A percentile compares a stretch with the other conserved stretches of the same genome.
phyloP scores from a whole-genome alignment of 352 stramenopile species.

The Pythium phragmiticola region DNA sequence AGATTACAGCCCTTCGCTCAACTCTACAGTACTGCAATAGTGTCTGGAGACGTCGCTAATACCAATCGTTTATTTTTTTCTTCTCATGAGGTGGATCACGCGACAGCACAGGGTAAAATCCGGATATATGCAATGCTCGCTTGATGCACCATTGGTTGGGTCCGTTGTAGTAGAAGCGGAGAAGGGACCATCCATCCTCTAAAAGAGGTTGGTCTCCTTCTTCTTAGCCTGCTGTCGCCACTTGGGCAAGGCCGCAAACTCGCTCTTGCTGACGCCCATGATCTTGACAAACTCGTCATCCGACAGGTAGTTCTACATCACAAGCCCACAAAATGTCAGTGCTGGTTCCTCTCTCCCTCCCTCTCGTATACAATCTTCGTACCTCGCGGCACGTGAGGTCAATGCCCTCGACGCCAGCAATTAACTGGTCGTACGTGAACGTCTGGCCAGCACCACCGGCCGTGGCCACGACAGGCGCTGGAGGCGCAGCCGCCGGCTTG shows the following conservation, averaged over 20 bases:
- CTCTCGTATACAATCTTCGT: constrained; percentile 1
- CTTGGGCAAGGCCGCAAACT: constrained; percentile 71
- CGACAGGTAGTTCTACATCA: constrained; percentile 61
- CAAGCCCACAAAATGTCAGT: not conserved
- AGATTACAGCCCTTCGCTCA: too few species aligned
- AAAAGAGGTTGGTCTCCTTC: constrained; percentile 86
- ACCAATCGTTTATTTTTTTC: not conserved
- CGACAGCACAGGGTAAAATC: too few species aligned
- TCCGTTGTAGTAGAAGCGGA: not conserved
- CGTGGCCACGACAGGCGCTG: constrained; percentile 22
- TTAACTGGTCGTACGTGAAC: constrained; percentile 66
- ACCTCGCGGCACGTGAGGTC: constrained; percentile 77
- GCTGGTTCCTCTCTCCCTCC: not conserved
- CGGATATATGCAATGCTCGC: not conserved
- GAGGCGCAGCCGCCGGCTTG: constrained; percentile 17
- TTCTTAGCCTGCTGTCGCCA: constrained; percentile 89
- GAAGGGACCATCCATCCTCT: constrained; percentile 5
- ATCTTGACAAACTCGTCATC: constrained; percentile 78
- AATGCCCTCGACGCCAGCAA: constrained; percentile 74
- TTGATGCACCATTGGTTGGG: not conserved
- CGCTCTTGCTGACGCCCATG: constrained; percentile 56
- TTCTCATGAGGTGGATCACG: not conserved
- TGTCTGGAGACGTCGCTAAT: too few species aligned
- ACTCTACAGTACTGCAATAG: too few species aligned
- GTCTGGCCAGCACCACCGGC: constrained; percentile 35